Evolutionary conservation across 2,329 filamentous ascomycete species (phyloP).

Genomic region (Ophiosphaerella narmari): DNA sequence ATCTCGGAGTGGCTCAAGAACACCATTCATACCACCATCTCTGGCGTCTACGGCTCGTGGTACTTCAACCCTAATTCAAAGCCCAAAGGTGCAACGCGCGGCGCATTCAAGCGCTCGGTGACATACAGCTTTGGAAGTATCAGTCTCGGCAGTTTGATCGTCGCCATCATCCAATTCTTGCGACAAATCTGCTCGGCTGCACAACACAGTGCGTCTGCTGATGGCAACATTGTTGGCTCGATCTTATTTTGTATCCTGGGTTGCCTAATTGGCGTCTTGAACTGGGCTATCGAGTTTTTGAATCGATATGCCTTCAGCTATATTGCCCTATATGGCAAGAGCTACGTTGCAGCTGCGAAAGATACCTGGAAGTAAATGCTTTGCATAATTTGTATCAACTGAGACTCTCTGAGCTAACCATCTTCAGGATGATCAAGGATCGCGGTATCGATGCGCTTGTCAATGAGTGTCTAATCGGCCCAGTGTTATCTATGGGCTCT

Average conservation of each 20-base stretch:
- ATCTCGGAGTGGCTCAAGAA: conserved; percentile 93
- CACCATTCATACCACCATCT: conserved; percentile 84
- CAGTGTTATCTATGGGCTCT: conserved; percentile 71
- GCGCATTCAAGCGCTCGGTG: conserved; percentile 78
- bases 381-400: background rate
- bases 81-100: conserved; percentile 77
- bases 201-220: conserved; percentile 64
- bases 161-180: conserved; percentile 85
- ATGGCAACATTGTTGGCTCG: conserved; percentile 70
- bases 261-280: conserved; percentile 75
- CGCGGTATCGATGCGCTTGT: conserved; percentile 88
- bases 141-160: conserved; percentile 79
- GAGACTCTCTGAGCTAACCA: conserved; percentile 13
- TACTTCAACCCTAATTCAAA: conserved; percentile 77
- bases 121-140: conserved; percentile 95
- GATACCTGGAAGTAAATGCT: conserved; percentile 73
- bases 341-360: conserved; percentile 84
- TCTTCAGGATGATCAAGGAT: conserved; percentile 75
- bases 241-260: conserved; percentile 75
- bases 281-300: conserved; percentile 87
- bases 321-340: conserved; percentile 89
- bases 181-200: conserved; percentile 83
- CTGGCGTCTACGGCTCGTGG: conserved; percentile 90
- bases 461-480: conserved; percentile 77
- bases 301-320: conserved; percentile 93